Base-by-base conservation (phyloP, 192 early-diverging fungal species). In the Anaeromyces robustus region DNA sequence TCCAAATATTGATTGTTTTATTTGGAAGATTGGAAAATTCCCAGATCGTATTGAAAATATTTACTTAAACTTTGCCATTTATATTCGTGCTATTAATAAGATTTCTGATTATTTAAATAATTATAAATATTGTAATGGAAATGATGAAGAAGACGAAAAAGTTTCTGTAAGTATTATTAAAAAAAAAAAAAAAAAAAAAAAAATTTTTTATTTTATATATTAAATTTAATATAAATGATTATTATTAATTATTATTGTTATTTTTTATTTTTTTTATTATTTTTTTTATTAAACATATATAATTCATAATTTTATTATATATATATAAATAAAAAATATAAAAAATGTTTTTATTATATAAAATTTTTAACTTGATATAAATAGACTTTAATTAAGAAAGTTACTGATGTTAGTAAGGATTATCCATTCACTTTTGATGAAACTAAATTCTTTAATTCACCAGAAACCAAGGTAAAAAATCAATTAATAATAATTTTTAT, bases 1-100 rank as follows among this genome's bases (percentile, higher is more conserved):
- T 52, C 92, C 91, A 30, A 95, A 97, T 82, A 88, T 96, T 39
- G 92, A 94, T 41, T 99, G 98, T 85, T 99, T 96, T 85, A 88
- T 93, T 26, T 87, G 90, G 26, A 95, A 96, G 43, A 90, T 99
- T 77, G 96, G 94, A 29, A 85, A 89, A 77, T 92, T 94, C 85
- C 96, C 96, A 9, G 96, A 98, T 78, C 91, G 97, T 28, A 83
- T 99, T 82, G 90, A 97, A 82, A 99, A 98, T 88, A 90, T 97
- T 41, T 98, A 98, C 85, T 98, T 98, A 85, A 92, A 93, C 77
- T 97, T 95, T 85, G 94, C 92, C 3, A 87, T 99, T 9, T 85
- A 97, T 13, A 84, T 96, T 11, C 89, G 97, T 18, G 93, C 98
- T 0, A 87, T 98, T 29, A 86, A 93, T 31, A 98, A 98, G 86